Percentiles rank a stretch among this genome's conserved stretches.
These are phyloP conservation scores for Metschnikowia drakensbergensis DNA, from an alignment of 805 yeast species.

Conservation along the genomic window DNA sequence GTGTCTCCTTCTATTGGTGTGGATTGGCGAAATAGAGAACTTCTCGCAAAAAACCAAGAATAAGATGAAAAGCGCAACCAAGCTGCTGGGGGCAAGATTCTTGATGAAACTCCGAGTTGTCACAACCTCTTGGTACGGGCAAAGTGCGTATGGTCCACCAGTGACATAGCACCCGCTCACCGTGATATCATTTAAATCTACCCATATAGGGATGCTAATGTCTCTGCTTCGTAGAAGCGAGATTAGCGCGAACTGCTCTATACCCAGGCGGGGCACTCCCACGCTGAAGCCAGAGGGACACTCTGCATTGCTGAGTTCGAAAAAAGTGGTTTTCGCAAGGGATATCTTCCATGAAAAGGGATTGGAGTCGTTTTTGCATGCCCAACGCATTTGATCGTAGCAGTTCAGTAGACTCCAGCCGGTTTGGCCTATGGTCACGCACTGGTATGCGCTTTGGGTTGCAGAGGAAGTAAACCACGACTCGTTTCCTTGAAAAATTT, in stretches of 20 bases:
- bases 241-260: slow-evolving; percentile 30
- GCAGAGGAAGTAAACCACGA: slow-evolving; percentile 9
- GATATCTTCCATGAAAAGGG: slow-evolving; percentile 44
- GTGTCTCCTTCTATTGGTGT: slow-evolving; percentile 58
- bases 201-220: slow-evolving; percentile 54
- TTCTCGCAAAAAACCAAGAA: slow-evolving; percentile 52
- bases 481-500: slow-evolving; percentile 6
- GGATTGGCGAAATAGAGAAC: slow-evolving; percentile 59
- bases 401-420: slow-evolving; percentile 75
- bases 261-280: slow-evolving; percentile 34
- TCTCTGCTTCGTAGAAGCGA: slow-evolving; percentile 26
- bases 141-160: slow-evolving; percentile 72
- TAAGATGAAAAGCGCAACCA: slow-evolving; percentile 52
- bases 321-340: slow-evolving; percentile 34
- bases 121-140: slow-evolving; percentile 68
- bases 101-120: slow-evolving; percentile 54
- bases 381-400: slow-evolving; percentile 45
- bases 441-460: slow-evolving; percentile 31
- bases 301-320: slow-evolving; percentile 32
- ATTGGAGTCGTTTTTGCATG: slow-evolving; percentile 48
- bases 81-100: slow-evolving; percentile 64
- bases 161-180: slow-evolving; percentile 76
- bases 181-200: slow-evolving; percentile 75
- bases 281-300: slow-evolving; percentile 35
- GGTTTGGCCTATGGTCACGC: slow-evolving; percentile 34